These are phyloP conservation scores for Clarireedia homoeocarpa DNA, from an alignment of 2,329 filamentous ascomycete genomes.

Conservation along the genomic window DNA sequence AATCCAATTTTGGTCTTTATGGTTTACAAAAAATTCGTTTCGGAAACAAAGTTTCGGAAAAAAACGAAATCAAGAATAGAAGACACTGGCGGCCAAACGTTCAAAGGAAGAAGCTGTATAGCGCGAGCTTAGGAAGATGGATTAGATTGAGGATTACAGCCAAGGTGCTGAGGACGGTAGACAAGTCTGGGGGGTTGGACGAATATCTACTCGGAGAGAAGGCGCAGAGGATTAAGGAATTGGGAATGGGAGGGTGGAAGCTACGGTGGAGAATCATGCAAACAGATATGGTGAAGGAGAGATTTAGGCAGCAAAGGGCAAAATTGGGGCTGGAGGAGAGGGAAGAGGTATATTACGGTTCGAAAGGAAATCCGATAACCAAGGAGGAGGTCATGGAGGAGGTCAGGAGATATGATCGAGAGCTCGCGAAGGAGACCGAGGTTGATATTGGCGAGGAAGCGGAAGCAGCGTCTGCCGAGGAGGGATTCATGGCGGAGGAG, in stretches of 20 bases:
- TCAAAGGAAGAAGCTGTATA: constrained; percentile 57
- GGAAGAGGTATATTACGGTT: constrained; percentile 31
- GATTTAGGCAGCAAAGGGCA: constrained; percentile 57
- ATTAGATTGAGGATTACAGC: constrained; percentile 64
- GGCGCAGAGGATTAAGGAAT: constrained; percentile 68
- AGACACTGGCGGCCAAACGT: constrained; percentile 68
- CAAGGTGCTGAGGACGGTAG: constrained; percentile 64
- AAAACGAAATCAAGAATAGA: constrained; percentile 61
- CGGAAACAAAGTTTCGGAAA: constrained; percentile 67
- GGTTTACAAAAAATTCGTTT: constrained; percentile 64
- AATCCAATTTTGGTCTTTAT: constrained; percentile 69
- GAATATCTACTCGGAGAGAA: constrained; percentile 83
- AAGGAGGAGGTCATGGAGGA: constrained; percentile 26
- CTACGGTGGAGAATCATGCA: constrained; percentile 87
- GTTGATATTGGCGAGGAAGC: constrained; percentile 34
- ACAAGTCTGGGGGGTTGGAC: constrained; percentile 83
- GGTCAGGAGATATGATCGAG: constrained; percentile 34
- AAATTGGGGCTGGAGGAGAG: constrained; percentile 55
- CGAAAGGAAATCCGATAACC: constrained; percentile 31
- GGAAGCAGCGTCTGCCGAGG: constrained; percentile 31
- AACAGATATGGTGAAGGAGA: constrained; percentile 56
- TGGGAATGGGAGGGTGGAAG: constrained; percentile 86
- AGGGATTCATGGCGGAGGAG: constrained; percentile 31
- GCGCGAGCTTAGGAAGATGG: constrained; percentile 50
- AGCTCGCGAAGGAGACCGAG: constrained; percentile 36